phyloP scores from a whole-genome alignment of 176 grass and related monocot genomes.

The Carex parvula region DNA sequence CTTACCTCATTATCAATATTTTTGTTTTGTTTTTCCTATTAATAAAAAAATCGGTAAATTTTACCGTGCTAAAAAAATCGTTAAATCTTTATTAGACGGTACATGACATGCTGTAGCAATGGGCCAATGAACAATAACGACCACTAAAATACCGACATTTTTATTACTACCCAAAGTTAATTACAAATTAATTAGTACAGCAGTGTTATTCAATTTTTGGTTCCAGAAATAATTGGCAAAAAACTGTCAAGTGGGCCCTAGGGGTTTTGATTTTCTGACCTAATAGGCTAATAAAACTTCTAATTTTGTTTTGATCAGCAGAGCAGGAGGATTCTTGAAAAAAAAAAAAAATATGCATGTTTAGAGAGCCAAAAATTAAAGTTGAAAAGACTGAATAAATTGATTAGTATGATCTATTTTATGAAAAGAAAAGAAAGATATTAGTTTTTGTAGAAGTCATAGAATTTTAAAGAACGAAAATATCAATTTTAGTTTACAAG shows the following conservation, averaged over 20 bases:
- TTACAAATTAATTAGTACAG: too few species aligned
- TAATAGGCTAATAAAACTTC: not conserved
- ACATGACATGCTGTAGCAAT: not conserved
- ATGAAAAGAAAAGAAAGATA: too few species aligned
- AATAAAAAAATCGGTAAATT: not conserved
- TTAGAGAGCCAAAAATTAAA: too few species aligned
- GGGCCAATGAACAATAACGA: not conserved
- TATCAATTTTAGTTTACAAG: too few species aligned
- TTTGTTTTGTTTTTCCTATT: too few species aligned
- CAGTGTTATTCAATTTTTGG: not conserved
- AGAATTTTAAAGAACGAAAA: too few species aligned
- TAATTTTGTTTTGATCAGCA: not conserved
- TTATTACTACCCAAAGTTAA: too few species aligned
- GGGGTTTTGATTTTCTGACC: not conserved
- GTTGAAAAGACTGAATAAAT: too few species aligned
- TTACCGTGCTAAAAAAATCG: not conserved
- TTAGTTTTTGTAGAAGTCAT: too few species aligned
- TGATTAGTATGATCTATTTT: too few species aligned
- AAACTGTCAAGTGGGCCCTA: not conserved
- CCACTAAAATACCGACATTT: not conserved
- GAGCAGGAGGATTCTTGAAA: not conserved
- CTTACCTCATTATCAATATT: too few species aligned
- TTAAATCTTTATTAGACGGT: not conserved
- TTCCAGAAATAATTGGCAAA: not conserved
- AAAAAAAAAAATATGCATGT: too few species aligned